These are phyloP conservation scores for Suillus spraguei DNA, from an alignment of 768 basidiomycete genomes.

Conservation along the genomic window DNA sequence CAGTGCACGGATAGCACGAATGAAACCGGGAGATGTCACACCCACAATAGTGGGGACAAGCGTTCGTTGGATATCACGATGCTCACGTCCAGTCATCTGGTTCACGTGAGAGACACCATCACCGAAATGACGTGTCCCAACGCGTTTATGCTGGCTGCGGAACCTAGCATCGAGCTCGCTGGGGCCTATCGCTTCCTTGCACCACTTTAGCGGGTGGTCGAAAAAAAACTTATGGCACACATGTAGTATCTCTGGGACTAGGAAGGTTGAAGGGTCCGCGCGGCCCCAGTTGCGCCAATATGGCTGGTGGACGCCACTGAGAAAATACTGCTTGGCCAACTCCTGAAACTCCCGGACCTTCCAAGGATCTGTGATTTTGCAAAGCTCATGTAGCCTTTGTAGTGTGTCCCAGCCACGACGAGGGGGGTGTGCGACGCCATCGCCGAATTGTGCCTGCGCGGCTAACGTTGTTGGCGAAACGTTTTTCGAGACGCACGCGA, in stretches of 20 bases:
- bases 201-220: neutral
- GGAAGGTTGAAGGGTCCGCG: constrained; percentile 20
- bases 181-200: neutral
- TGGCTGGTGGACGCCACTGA: constrained; percentile 33
- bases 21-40: neutral
- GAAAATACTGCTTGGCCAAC: constrained; percentile 21
- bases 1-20: no score
- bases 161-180: neutral
- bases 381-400: neutral
- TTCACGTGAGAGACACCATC: constrained; percentile 42
- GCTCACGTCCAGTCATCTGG: constrained; percentile 43
- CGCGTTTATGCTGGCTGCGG: constrained; percentile 16
- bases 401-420: constrained; percentile 12
- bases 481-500: constrained; percentile 15
- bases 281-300: constrained; percentile 29
- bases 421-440: constrained; percentile 4
- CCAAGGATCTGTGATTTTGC: constrained; percentile 20
- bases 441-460: constrained; percentile 15
- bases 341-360: constrained; percentile 22
- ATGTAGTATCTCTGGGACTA: constrained; percentile 19
- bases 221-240: neutral
- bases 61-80: constrained; percentile 38
- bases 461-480: constrained; percentile 15
- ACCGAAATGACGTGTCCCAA: constrained; percentile 38
- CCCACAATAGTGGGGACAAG: constrained; percentile 32